phyloP scores from a whole-genome alignment of 2,329 filamentous ascomycete genomes.

The Fusarium virguliforme region DNA sequence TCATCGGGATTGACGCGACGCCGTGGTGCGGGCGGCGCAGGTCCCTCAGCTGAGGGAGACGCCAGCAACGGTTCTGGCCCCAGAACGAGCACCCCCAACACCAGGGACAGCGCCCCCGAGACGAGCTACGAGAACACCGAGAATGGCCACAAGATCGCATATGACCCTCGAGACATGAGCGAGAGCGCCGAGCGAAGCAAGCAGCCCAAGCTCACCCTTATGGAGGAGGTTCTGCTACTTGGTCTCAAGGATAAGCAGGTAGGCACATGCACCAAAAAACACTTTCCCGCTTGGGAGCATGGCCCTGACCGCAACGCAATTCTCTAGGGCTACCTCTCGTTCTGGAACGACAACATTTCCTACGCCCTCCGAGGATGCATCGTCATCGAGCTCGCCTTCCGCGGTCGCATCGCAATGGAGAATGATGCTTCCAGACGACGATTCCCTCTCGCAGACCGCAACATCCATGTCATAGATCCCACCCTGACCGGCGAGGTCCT shows the following conservation, averaged over 20 bases:
- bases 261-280: slow-evolving; percentile 44
- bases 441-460: slow-evolving; percentile 91
- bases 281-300: slow-evolving; percentile 13
- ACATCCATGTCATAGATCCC: slow-evolving; percentile 98
- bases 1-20: slow-evolving; percentile 73
- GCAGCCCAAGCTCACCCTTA: slow-evolving; percentile 97
- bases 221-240: slow-evolving; percentile 97
- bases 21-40: slow-evolving; percentile 81
- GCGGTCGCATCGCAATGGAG: slow-evolving; percentile 98
- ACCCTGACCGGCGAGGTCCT: slow-evolving; percentile 96
- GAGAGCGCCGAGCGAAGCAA: slow-evolving; percentile 97
- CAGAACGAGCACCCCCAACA: slow-evolving; percentile 71
- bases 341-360: slow-evolving; percentile 99
- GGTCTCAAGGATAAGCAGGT: slow-evolving; percentile 99
- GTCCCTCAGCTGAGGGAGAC: slow-evolving; percentile 69
- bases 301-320: slow-evolving; percentile 23
- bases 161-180: slow-evolving; percentile 96
- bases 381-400: slow-evolving; percentile 96
- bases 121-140: slow-evolving; percentile 93
- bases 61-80: slow-evolving; percentile 67
- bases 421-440: slow-evolving; percentile 93
- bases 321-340: slow-evolving; percentile 91
- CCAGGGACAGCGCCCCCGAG: slow-evolving; percentile 72
- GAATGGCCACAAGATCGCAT: slow-evolving; percentile 99
- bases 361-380: slow-evolving; percentile 98